Conservation (phyloP, 2,329 filamentous ascomycete species). For the Fulvia fulva region DNA sequence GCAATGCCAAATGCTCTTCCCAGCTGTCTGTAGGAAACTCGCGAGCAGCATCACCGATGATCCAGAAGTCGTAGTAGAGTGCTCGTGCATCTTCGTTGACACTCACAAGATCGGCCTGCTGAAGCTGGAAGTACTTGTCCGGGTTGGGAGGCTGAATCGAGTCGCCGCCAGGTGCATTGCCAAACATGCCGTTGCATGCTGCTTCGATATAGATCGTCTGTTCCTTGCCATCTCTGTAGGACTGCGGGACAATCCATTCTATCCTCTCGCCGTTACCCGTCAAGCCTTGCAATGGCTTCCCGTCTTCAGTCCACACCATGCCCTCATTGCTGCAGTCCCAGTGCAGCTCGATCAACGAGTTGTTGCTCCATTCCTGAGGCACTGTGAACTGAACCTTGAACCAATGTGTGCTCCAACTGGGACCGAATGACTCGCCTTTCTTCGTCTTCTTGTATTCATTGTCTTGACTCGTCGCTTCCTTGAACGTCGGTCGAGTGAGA, state of each 20-base stretch:
- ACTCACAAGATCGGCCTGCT: slow-evolving; percentile 78
- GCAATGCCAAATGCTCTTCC: slow-evolving; percentile 81
- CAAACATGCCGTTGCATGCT: slow-evolving; percentile 98
- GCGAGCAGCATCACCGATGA: slow-evolving; percentile 83
- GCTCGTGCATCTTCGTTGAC: slow-evolving; percentile 81
- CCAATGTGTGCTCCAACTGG: slow-evolving; percentile 98
- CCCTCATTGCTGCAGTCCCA: slow-evolving; percentile 96
- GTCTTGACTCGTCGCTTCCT: slow-evolving; percentile 63
- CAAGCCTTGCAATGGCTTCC: slow-evolving; percentile 84
- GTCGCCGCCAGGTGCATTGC: slow-evolving; percentile 79
- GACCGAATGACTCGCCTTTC: slow-evolving; percentile 78
- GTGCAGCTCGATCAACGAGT: slow-evolving; percentile 85
- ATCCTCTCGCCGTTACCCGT: slow-evolving; percentile 84
- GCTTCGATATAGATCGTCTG: slow-evolving; percentile 95
- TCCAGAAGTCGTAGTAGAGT: slow-evolving; percentile 91
- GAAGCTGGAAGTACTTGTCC: slow-evolving; percentile 74
- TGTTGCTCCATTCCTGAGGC: slow-evolving; percentile 66
- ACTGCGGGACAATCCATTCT: slow-evolving; percentile 84
- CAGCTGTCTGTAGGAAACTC: slow-evolving; percentile 87
- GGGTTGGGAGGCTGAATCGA: slow-evolving; percentile 83
- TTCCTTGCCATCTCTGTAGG: slow-evolving; percentile 77
- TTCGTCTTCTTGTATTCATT: slow-evolving; percentile 71
- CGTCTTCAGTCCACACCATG: slow-evolving; percentile 87
- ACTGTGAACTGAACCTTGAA: slow-evolving; percentile 80
- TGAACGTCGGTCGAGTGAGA: slow-evolving; percentile 75